Evolutionary conservation across 352 stramenopile genomes (phyloP).

Genomic region (Ophiocytium majus): DNA sequence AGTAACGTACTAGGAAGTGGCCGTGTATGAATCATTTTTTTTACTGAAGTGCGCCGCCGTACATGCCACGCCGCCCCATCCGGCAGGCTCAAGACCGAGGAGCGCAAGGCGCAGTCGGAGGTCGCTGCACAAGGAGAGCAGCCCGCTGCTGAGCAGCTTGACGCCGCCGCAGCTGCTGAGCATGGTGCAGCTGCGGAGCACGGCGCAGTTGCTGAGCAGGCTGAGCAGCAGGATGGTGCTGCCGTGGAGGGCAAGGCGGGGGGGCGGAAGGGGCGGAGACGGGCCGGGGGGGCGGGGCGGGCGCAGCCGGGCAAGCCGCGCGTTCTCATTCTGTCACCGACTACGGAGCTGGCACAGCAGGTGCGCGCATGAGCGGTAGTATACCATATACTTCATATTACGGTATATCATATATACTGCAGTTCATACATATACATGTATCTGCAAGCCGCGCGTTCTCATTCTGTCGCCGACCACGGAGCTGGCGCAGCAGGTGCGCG

Average conservation of each 20-base stretch:
- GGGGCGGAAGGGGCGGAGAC: background rate
- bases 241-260: background rate
- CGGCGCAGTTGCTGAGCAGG: too few species aligned
- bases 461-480: slow-evolving; percentile 73
- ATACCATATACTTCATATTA: too few species aligned
- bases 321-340: slow-evolving; percentile 71
- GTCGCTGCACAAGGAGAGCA: slow-evolving; percentile 31
- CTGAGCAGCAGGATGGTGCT: background rate
- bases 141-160: too few species aligned
- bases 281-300: slow-evolving; percentile 34
- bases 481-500: slow-evolving; percentile 72
- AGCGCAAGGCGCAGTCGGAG: background rate
- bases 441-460: slow-evolving; percentile 63
- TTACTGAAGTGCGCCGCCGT: too few species aligned
- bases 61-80: background rate
- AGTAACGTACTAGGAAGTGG: too few species aligned
- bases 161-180: too few species aligned
- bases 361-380: too few species aligned
- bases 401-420: too few species aligned
- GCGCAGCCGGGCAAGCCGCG: slow-evolving; percentile 58
- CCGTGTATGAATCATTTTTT: too few species aligned
- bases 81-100: background rate
- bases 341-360: slow-evolving; percentile 73
- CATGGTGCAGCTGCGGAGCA: background rate
- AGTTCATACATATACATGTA: too few species aligned